Base-by-base conservation (phyloP, 2,329 filamentous ascomycete genomes). In the Aspergillus arachidicola region DNA sequence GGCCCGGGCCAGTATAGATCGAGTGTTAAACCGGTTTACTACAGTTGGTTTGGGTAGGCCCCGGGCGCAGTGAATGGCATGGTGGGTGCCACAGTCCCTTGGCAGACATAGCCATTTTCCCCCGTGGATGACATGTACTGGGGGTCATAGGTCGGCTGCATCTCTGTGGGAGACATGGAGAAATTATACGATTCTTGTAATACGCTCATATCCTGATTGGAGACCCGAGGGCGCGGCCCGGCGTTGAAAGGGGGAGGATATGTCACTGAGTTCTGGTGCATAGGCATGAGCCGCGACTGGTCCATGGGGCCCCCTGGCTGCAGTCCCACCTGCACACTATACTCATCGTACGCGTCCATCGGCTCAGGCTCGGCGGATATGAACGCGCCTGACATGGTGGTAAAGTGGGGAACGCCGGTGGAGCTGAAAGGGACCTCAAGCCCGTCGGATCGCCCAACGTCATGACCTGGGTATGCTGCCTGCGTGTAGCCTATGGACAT, bases 171-270 rank as follows among this genome's bases (percentile, higher is more conserved):
- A 57, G 73, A 71, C 32, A 75, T 63, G 9, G 68, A 64, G 32
- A 64, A 64, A 30, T 55, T 67, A 67, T 70, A 73, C 41, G 70
- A 69, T 58, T 70, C 69, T 60, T 66, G 65, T 48, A 69, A 63
- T 46, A 71, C 60, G 46, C 63, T 62, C 63, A 70, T 48, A 54
- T 71, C 62, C 26, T 59, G 60, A 58, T 70, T 68, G 23, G 68
- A 62, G 23, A 67, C 65, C 50, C 64, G 64, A 16, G 65, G 62
- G 51, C 69, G 67, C 36, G 73, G 69, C 28, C 70, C 67, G 26
- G 72, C 61, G 57, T 75, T 75, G 63, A 68, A 75, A n/a, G 72
- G 73, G 21, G 73, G 74, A 58, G 75, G 75, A 58, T 77, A 77
- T 50, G 74, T 71, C 56, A 73, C 70, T 16, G 74, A 74, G 58